Base-by-base conservation (phyloP, 768 basidiomycete genomes). In the Suillus luteus region DNA sequence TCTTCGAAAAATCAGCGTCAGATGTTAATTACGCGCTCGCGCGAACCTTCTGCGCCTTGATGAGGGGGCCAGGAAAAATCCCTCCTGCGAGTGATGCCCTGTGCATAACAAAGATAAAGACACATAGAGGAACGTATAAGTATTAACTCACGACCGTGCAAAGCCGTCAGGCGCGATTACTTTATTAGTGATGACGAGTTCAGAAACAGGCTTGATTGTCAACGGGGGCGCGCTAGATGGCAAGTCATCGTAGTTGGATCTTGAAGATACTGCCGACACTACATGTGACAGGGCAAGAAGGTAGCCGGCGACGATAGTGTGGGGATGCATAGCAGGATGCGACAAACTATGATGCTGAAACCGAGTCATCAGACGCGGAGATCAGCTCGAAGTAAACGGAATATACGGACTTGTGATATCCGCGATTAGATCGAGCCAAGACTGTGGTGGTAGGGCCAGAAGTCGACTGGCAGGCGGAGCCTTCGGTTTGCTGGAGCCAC, bases 121-220 rank as follows among this genome's bases (percentile, higher is more conserved):
- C 17, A 14, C 6, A 55, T 14, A 55, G 0, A 0, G 44, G 15
- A 9, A 24, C 1, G 62, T 12, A 54, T 60, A 40, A 7, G 43
- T 1, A 19, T 64, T 3, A 19, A 73, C 74, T 22, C 38, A 81
- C 81, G 76, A 73, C 49, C 74, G 74, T 52, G 62, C 60, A 62
- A 79, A 84, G 24, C 85, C 84, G 71, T 86, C 85, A 0, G 86
- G 85, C 15, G 81, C 67, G 60, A 86, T 80, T 14, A 72, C 62
- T 58, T 73, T 73, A 70, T 84, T 85, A 10, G 73, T 69, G 55
- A 85, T 74, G 54, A 75, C 69, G 10, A 85, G 66, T 27, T 78
- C 71, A 41, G 68, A 69, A 24, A 70, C 51, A 46, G 75, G 76
- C n/a, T 71, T 70, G 48, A 75, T 59, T 57, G 72, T 55, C 31